These are phyloP conservation scores for Penicillium crystallinum DNA, from an alignment of 495 filamentous ascomycete genomes.

Conservation along the genomic window DNA sequence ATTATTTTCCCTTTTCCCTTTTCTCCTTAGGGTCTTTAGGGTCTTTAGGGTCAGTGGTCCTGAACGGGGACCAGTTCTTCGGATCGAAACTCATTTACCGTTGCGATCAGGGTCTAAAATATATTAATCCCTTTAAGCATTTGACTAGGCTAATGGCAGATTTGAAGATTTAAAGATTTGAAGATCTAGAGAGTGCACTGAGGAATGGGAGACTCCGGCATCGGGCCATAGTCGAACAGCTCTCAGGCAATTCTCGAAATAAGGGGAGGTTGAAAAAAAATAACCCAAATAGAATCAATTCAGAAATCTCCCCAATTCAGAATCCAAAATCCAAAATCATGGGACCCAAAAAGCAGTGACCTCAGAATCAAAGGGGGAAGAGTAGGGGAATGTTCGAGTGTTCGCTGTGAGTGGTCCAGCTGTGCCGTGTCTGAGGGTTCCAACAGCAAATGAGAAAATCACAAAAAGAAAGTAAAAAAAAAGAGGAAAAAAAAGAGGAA, in stretches of 20 bases:
- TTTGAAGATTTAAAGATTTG: slow-evolving; percentile 25
- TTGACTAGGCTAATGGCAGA: slow-evolving; percentile 19
- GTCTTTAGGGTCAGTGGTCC: slow-evolving; percentile 26
- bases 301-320: too few relatives aligned
- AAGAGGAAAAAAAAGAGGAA: background rate
- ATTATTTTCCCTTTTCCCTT: slow-evolving; percentile 10
- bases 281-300: too few relatives aligned
- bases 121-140: slow-evolving; percentile 7
- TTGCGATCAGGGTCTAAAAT: slow-evolving; percentile 9
- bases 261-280: background rate
- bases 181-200: too few relatives aligned
- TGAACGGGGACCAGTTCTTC: slow-evolving; percentile 39
- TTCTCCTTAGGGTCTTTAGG: slow-evolving; percentile 10
- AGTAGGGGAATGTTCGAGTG: slow-evolving; percentile 23
- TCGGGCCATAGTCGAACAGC: too few relatives aligned
- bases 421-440: slow-evolving; percentile 24
- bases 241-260: too few relatives aligned
- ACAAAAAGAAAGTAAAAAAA: too few relatives aligned
- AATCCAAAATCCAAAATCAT: too few relatives aligned
- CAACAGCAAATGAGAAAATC: too few relatives aligned
- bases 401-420: slow-evolving; percentile 17
- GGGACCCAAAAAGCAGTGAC: slow-evolving; percentile 25
- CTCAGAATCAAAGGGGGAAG: slow-evolving; percentile 12
- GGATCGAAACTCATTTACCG: slow-evolving; percentile 11
- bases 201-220: slow-evolving; percentile 29